Base-by-base conservation (phyloP, 2,329 filamentous ascomycete genomes). In the Microdochium paspali region DNA sequence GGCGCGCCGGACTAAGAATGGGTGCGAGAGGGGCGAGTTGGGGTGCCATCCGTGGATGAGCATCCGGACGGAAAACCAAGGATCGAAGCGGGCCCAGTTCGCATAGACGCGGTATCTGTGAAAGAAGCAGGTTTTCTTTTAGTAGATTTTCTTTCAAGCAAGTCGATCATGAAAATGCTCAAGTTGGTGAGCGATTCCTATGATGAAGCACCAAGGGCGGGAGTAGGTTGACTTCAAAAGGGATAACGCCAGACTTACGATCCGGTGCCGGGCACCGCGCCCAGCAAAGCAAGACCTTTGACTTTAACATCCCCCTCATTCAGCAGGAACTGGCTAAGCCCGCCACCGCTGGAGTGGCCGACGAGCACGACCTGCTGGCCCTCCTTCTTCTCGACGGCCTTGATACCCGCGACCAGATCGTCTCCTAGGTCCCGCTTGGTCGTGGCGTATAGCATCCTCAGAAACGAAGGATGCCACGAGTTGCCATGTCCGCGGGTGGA, bases 401-500 rank as follows among this genome's bases (percentile, higher is more conserved):
- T 54, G 32, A 76, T 61, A 2, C 62, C 70, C 0, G 66, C 64
- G 3, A 71, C 56, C 3, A 76, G 60, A 49, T 79, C 73, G 21
- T 67, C 61, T 1, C 63, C 66, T 25, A 78, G 60, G 13, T 62
- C 62, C 13, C 62, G 58, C 42, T 69, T 64, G 1, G 64, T 63
- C 13, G 72, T 74, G 43, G 61, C 59, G 53, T 69, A 77, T 26
- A 70, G 62, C 70, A 79, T 73, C 28, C 64, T 57, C 49, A 70
- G 58, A 51, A 71, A 79, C 0, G 65, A 63, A 0, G 73, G 73
- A 43, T 72, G 64, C 71, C 73, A 76, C 56, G 71, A 74, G 45
- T 66, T 64, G 15, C 75, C 76, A 52, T 78, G 75, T 2, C 74
- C 74, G 5, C 76, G 69, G 31, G 72, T 64, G 7, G 71, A 77